phyloP scores from a whole-genome alignment of 23 red algal species.

The Cyanidioschyzon merolae region DNA sequence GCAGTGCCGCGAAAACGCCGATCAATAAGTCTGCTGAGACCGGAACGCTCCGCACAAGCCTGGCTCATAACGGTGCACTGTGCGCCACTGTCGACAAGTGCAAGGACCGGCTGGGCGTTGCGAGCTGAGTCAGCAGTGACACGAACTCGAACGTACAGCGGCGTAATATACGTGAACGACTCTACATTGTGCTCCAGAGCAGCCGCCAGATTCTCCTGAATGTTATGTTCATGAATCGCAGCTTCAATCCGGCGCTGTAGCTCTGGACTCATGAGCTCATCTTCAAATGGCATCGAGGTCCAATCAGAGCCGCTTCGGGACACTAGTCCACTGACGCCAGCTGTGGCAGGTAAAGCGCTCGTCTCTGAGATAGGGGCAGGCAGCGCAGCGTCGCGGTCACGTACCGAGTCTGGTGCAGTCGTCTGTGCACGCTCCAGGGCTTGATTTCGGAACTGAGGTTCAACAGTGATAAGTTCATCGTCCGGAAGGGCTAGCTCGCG shows the following conservation, averaged over 20 bases:
- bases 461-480: neutral
- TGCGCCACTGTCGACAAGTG: constrained; percentile 78
- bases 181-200: constrained; percentile 81
- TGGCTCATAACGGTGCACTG: constrained; percentile 81
- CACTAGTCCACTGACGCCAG: no score
- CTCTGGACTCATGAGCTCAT: neutral
- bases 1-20: constrained; percentile 68
- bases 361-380: neutral
- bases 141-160: constrained; percentile 67
- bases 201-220: constrained; percentile 51
- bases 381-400: neutral
- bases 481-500: neutral
- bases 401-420: neutral
- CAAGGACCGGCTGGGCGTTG: constrained; percentile 38
- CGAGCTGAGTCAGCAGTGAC: constrained; percentile 16
- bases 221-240: constrained; percentile 15
- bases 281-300: neutral
- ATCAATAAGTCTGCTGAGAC: constrained; percentile 64
- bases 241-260: constrained; percentile 15
- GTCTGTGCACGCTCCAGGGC: no score
- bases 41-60: constrained; percentile 57
- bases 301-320: no score
- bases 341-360: neutral
- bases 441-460: no score
- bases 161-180: constrained; percentile 55